Evolutionary conservation across 2,329 filamentous ascomycete genomes (phyloP), one percentile per base, ranked within the genome.

Genomic region (Dactylellina haptotyla): DNA sequence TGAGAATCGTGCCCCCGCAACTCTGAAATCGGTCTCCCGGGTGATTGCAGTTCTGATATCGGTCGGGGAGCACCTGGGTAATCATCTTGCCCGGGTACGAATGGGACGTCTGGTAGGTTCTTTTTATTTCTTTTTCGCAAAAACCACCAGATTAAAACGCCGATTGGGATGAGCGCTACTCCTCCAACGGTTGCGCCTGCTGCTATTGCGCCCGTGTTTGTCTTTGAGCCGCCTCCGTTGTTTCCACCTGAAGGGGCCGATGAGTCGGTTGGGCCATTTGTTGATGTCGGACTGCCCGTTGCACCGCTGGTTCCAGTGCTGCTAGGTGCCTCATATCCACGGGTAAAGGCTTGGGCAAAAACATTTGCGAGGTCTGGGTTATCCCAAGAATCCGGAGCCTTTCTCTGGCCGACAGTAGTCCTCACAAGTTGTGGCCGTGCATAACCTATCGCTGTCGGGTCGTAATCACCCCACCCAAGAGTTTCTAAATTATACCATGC

Each of bases 331-430:
- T 51, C n/a, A 41, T 46, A 69, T 3, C 64, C 54, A 14, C 14
- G 45, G n/a, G 64, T 69, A n/a, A 51, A 69, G 4, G 64, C 54
- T 48, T 69, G 45, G 9, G 54, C 53, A 25, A 69, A 69, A 12
- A 69, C 56, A 10, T 69, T 41, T 18, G 26, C 45, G 6, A 69
- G 64, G 8, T 54, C 64, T 16, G 54, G 25, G 10, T 54, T 14
- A 26, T 69, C 64, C 64, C 64, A 69, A 16, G 26, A 45, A 5
- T 59, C 64, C 3, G 64, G 64, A 26, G 37, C 23, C 39, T 32
- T 57, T 37, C 64, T 59, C 25, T 25, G 53, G 12, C 64, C 54
- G 6, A 69, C 64, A 4, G 64, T 45, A 20, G 34, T 69, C 30
- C 46, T 53, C 6, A 69, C 54, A 25, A 69, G 20, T n/a, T 69